Evolutionary conservation across 2,329 filamentous ascomycete species (phyloP), one percentile per base, ranked within the genome.

Genomic region (Aspergillus uvarum): DNA sequence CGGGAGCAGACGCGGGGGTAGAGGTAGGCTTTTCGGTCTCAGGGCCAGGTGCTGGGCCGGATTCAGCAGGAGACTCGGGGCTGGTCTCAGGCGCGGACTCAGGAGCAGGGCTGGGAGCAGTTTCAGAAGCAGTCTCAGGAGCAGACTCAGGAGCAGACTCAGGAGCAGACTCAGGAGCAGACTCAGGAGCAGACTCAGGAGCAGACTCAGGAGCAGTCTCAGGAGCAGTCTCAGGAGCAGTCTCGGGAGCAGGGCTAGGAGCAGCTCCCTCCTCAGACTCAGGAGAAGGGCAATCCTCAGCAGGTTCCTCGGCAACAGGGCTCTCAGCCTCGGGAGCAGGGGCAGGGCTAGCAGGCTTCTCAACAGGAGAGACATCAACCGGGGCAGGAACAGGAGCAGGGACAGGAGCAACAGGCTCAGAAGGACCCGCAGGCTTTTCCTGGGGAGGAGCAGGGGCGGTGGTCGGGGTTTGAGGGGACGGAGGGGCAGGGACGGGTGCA

Each of bases 141-240:
- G 10, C 14, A 1, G 38, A 16, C 38, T 44, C 38, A 44, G 38
- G 16, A 42, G 38, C 10, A 32, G 32, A 4, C 38, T 42, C 38
- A 42, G 38, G 38, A 42, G 38, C 38, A 42, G 38, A 5, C 12
- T 16, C 35, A 19, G 35, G 35, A 48, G 42, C 50, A 50, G 47
- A 19, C 22, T 54, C 16, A 4, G 44, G 35, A 42, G 35, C 35
- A 42, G 35, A 2, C 16, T 19, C 16, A 42, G 38, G 38, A 42
- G 47, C 48, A 50, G 56, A 26, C 59, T 59, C 49, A 22, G 54
- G 44, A 49, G 58, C 56, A 57, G 57, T n/a, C 16, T n/a, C 16
- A 42, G 16, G 35, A 42, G 35, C 35, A 19, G 35, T 5, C 14
- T 5, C 14, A 42, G 35, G 35, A 48, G 42, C 50, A 42, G 47